Evolutionary conservation across 805 yeast species (phyloP).

Genomic region (Ogataea glucozyma): DNA sequence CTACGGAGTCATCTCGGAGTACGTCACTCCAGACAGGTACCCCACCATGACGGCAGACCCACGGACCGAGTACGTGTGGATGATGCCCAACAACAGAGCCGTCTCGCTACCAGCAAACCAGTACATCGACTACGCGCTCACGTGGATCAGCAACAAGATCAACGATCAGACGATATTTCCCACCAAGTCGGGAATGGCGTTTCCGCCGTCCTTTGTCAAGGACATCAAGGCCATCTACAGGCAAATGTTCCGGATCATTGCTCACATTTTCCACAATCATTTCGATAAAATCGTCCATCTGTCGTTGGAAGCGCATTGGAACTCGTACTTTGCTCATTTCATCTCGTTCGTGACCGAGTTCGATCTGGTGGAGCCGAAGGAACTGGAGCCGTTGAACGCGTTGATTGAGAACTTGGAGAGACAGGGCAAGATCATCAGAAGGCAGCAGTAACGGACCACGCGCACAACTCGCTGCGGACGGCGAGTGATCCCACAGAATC

Average conservation of each 20-base stretch:
- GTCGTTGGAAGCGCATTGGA: slow-evolving; percentile 96
- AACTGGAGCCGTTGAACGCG: slow-evolving; percentile 74
- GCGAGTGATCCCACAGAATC: background rate
- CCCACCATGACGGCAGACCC: slow-evolving; percentile 98
- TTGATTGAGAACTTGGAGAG: slow-evolving; percentile 77
- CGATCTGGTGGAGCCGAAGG: slow-evolving; percentile 74
- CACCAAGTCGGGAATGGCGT: slow-evolving; percentile 84
- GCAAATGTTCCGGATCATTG: slow-evolving; percentile 94
- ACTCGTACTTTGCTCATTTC: slow-evolving; percentile 94
- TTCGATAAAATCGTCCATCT: slow-evolving; percentile 91
- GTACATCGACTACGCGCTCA: slow-evolving; percentile 86
- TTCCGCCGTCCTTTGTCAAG: slow-evolving; percentile 80
- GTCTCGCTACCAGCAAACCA: slow-evolving; percentile 88
- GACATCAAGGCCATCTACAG: slow-evolving; percentile 85
- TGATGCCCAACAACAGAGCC: slow-evolving; percentile 67
- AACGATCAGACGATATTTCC: slow-evolving; percentile 92
- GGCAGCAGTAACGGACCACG: background rate
- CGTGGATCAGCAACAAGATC: slow-evolving; percentile 86
- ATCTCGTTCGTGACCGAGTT: slow-evolving; percentile 85
- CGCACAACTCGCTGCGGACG: background rate
- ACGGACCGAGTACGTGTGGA: slow-evolving; percentile 86
- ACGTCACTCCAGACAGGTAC: slow-evolving; percentile 83
- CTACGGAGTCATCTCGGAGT: slow-evolving; percentile 87
- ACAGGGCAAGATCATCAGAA: slow-evolving; percentile 71
- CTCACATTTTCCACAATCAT: slow-evolving; percentile 92